Base-by-base conservation (phyloP, 345 rosid genomes). In the Pseudoturritis turrita region DNA sequence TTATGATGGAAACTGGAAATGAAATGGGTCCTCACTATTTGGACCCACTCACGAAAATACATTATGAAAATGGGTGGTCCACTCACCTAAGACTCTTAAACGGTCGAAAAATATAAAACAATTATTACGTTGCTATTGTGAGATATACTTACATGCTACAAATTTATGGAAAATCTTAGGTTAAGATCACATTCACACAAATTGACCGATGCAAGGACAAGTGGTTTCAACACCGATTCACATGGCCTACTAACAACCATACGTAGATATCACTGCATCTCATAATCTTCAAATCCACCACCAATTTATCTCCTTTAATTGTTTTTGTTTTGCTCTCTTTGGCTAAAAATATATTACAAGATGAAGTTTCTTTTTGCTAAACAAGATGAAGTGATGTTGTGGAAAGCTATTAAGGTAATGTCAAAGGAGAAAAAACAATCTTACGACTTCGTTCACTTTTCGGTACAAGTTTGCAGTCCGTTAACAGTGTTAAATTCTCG, bases 21-120 rank as follows among this genome's bases (percentile, higher is more conserved):
- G 49, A 50, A 59, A 75, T 60, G 69, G 77, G 77, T 47, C 51
- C 72, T 59, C 3, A 19, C 45, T 58, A 74, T 74, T 66, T 66
- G 85, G 82, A 43, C 83, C 87, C 76, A 11, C 60, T 53, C 68
- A 68, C 26, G 59, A 63, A 70, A 74, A 31, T 76, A 62, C 71
- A 62, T 76, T 28, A 76, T 63, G 75, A 69, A 62, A 62, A 61
- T 45, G 65, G 50, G 28, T 62, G 79, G 79, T 64, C 79, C 71
- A 70, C 75, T 76, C 71, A 62, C 58, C 74, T 61, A 70, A 60
- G 78, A 51, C 63, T 75, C 69, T 55, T 65, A 75, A 67, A 60
- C 78, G 78, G 73, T 68, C 78, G 23, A 67, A 75, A 75, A 51
- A 41, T 51, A 41, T 59, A 41, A 37, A 56, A 53, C 64, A 64